Percentiles rank a stretch among this genome's conserved stretches.
phyloP scores from a whole-genome alignment of 31 red algal species.

The Asparagopsis taxiformis region DNA sequence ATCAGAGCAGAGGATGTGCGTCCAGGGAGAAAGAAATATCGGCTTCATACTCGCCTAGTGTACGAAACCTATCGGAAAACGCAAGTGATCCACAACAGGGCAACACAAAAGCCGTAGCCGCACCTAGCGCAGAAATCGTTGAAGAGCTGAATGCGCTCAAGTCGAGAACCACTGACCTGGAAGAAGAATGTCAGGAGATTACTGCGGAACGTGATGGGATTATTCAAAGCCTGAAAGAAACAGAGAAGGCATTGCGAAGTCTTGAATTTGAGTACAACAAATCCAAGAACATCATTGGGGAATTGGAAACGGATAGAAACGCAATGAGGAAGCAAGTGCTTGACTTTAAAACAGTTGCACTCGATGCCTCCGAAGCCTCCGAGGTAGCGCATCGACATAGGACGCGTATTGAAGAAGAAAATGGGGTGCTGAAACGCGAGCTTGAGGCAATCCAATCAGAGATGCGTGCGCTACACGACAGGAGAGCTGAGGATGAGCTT shows the following conservation, averaged over 20 bases:
- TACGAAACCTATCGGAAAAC: neutral
- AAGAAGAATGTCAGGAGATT: conserved; percentile 43
- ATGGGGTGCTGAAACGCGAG: conserved; percentile 24
- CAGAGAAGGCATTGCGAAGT: conserved; percentile 14
- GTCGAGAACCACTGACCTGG: conserved; percentile 13
- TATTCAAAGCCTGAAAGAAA: conserved; percentile 7
- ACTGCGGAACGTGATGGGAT: conserved; percentile 25
- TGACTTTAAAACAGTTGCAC: conserved; percentile 14
- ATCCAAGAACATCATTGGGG: conserved; percentile 25
- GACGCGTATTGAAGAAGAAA: conserved; percentile 18
- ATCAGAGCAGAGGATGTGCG: neutral
- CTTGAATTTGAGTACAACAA: conserved; percentile 17
- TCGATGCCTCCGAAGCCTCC: neutral
- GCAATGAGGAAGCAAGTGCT: conserved; percentile 13
- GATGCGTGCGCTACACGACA: neutral
- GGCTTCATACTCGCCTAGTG: neutral
- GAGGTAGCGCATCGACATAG: conserved; percentile 6
- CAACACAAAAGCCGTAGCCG: neutral
- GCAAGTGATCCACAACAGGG: neutral
- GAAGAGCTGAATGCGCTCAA: conserved; percentile 9
- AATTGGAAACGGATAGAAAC: conserved; percentile 18
- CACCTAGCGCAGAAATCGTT: neutral
- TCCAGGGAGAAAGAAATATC: neutral
- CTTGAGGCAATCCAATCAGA: conserved; percentile 9
- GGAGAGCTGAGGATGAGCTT: conserved; percentile 1